phyloP scores from a whole-genome alignment of 768 basidiomycete genomes.

The Lentinula lateritia region DNA sequence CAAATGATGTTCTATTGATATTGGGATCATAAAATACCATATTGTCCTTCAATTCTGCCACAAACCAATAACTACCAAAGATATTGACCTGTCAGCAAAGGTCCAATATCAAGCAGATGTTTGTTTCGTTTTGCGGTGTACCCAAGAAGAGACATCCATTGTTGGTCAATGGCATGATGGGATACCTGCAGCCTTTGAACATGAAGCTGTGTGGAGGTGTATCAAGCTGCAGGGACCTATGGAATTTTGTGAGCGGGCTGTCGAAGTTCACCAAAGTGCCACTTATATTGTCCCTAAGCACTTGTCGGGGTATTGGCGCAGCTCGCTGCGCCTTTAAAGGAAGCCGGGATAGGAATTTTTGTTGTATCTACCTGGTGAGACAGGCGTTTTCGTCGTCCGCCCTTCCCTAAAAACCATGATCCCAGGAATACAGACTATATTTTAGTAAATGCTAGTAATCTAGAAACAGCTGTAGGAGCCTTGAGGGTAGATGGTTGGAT shows the following conservation, averaged over 20 bases:
- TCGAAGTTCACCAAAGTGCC: not conserved
- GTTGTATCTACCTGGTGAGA: conserved; percentile 58
- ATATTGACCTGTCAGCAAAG: no score
- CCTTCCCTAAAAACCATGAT: not conserved
- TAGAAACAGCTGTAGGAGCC: conserved; percentile 32
- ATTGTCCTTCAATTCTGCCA: no score
- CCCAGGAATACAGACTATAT: conserved; percentile 67
- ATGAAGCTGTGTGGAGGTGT: conserved; percentile 46
- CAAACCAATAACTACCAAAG: no score
- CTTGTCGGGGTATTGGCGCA: conserved; percentile 53
- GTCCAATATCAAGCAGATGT: no score
- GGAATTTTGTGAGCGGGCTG: conserved; percentile 46
- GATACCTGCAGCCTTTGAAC: conserved; percentile 28
- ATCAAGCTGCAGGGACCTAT: conserved; percentile 63
- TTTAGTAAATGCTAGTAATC: conserved; percentile 42
- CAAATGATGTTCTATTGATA: no score
- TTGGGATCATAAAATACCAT: no score
- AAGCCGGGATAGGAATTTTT: conserved; percentile 49
- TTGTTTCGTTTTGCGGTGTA: no score
- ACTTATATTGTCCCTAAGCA: conserved; percentile 23
- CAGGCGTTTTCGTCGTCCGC: not conserved
- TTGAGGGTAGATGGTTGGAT: conserved; percentile 50
- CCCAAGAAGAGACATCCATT: conserved; percentile 56
- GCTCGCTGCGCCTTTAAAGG: conserved; percentile 48
- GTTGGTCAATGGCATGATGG: conserved; percentile 37